These are phyloP conservation scores for Mrakia gelida DNA, from an alignment of 768 basidiomycete species.

Conservation along the genomic window DNA sequence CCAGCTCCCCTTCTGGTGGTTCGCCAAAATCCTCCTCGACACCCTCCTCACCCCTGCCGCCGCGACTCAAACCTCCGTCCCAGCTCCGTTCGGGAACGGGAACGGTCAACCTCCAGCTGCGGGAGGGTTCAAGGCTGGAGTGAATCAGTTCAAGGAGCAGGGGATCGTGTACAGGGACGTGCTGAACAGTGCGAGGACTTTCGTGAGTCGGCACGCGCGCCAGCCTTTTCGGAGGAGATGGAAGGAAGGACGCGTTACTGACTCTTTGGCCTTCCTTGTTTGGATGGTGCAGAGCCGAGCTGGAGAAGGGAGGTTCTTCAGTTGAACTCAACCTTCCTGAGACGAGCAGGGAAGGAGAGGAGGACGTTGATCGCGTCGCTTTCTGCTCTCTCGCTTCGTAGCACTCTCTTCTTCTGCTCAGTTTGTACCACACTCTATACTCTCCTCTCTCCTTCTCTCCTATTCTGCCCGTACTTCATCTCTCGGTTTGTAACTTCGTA, in stretches of 20 bases:
- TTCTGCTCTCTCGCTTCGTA: neutral
- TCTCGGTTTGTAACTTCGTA: too few species aligned
- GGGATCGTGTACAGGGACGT: constrained; percentile 14
- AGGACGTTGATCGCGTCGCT: neutral
- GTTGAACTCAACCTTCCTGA: neutral
- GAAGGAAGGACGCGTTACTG: neutral
- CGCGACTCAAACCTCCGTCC: neutral
- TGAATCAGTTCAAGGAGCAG: constrained; percentile 24
- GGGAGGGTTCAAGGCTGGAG: constrained; percentile 12
- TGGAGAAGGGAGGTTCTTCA: neutral
- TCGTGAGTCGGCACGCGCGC: neutral
- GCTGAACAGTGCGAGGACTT: constrained; percentile 19
- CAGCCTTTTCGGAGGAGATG: too few species aligned
- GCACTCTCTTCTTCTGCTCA: too few species aligned
- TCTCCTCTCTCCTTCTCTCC: too few species aligned
- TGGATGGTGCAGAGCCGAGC: neutral
- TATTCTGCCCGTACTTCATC: too few species aligned
- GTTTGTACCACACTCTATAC: too few species aligned
- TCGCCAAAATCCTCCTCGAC: constrained; percentile 44
- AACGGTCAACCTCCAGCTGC: neutral
- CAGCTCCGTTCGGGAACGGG: neutral
- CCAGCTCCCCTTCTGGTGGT: constrained; percentile 47
- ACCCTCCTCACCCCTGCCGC: constrained; percentile 35
- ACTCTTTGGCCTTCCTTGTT: neutral
- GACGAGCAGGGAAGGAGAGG: too few species aligned